These are phyloP conservation scores for Sclerotinia nivalis DNA, from an alignment of 2,329 filamentous ascomycete genomes.

Conservation along the genomic window DNA sequence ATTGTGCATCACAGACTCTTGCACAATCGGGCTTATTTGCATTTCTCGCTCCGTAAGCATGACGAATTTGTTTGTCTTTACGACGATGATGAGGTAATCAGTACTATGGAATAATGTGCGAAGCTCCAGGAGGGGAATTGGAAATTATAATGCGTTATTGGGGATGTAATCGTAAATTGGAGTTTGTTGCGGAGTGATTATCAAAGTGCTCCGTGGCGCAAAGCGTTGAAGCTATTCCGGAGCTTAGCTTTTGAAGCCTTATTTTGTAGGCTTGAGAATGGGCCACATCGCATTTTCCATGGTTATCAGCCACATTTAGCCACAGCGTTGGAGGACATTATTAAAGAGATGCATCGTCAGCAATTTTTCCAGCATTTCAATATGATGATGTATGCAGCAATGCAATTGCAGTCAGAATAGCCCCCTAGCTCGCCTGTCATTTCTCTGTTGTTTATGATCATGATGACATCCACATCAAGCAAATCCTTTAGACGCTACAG, in stretches of 20 bases:
- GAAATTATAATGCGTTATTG: background rate
- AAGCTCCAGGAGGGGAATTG: background rate
- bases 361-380: background rate
- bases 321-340: background rate
- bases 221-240: background rate
- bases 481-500: background rate
- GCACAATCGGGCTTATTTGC: constrained; percentile 74
- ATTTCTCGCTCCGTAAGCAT: constrained; percentile 74
- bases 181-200: background rate
- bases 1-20: constrained; percentile 79
- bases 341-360: background rate
- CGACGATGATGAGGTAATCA: background rate
- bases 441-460: background rate
- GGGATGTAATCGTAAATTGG: background rate
- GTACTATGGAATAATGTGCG: background rate
- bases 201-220: background rate
- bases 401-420: background rate
- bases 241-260: background rate
- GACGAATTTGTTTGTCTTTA: background rate
- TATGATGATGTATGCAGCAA: background rate
- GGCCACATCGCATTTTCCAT: background rate
- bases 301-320: background rate
- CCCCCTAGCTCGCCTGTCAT: background rate
- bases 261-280: background rate
- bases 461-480: background rate